These are phyloP conservation scores for Vaccinium vitisidaea DNA, from an alignment of 148 eudicot genomes.

Conservation along the genomic window DNA sequence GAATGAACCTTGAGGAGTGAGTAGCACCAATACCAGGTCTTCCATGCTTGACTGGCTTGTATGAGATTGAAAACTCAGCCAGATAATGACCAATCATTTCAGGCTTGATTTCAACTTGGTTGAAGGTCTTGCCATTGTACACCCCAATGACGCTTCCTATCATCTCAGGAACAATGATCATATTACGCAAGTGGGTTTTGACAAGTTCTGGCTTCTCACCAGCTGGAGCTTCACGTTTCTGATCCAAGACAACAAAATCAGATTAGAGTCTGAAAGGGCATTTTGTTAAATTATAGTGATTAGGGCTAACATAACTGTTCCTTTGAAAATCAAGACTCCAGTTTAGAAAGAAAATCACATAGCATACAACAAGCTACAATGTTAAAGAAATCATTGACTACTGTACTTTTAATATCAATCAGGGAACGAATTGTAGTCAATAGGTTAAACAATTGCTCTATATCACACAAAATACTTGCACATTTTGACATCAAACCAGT, in stretches of 20 bases:
- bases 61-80: conserved; percentile 58
- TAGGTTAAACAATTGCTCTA: too few species aligned
- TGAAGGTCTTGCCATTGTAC: conserved; percentile 62
- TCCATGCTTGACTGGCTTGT: conserved; percentile 77
- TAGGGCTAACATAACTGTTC: neutral
- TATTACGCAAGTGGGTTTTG: conserved; percentile 54
- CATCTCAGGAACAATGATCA: conserved; percentile 69
- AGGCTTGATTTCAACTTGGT: conserved; percentile 60
- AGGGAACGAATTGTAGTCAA: too few species aligned
- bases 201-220: conserved; percentile 68
- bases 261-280: neutral
- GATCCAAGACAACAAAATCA: conserved; percentile 6
- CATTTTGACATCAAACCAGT: neutral
- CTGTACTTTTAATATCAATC: too few species aligned
- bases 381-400: neutral
- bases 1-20: conserved; percentile 71
- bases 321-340: neutral
- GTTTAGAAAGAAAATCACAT: neutral
- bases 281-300: neutral
- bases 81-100: conserved; percentile 66
- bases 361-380: neutral
- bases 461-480: neutral
- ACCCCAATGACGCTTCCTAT: conserved; percentile 61
- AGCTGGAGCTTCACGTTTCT: conserved; percentile 69
- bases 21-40: conserved; percentile 78